Percentiles rank a stretch among this genome's conserved stretches.
Evolutionary conservation across 1,284 basidiomycete genomes (phyloP).

Genomic region (Sporisorium exsertum): DNA sequence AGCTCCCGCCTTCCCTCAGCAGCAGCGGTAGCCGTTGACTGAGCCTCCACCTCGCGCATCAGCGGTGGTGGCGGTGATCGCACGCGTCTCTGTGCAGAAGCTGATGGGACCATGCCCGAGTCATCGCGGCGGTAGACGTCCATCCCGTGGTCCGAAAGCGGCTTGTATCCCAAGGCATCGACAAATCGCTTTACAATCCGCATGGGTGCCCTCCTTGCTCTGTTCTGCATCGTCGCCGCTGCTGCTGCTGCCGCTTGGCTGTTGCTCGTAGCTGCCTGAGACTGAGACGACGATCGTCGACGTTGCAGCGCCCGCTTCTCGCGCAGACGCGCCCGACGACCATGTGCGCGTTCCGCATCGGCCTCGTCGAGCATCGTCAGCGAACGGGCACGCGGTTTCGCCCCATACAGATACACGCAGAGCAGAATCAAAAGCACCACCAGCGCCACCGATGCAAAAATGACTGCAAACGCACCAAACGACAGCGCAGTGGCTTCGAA

Average conservation of each 20-base stretch:
- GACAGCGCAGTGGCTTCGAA: conserved; percentile 19
- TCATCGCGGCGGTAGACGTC: conserved; percentile 11
- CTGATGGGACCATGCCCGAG: neutral
- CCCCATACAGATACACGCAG: conserved; percentile 40
- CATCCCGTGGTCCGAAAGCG: conserved; percentile 20
- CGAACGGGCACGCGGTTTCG: conserved; percentile 18
- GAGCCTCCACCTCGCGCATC: conserved; percentile 19
- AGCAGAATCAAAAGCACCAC: conserved; percentile 16
- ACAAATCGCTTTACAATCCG: conserved; percentile 9
- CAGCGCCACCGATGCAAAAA: conserved; percentile 36
- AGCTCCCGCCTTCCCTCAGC: conserved; percentile 36
- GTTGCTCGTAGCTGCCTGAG: conserved; percentile 7
- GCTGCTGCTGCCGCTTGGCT: neutral
- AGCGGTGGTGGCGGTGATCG: conserved; percentile 17
- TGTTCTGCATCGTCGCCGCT: neutral
- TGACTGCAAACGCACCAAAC: conserved; percentile 29
- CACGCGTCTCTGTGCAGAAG: neutral
- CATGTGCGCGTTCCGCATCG: conserved; percentile 23
- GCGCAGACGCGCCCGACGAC: conserved; percentile 6
- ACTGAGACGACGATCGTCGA: conserved; percentile 14
- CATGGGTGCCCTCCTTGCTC: conserved; percentile 5
- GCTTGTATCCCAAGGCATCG: conserved; percentile 28
- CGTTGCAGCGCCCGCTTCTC: conserved; percentile 26
- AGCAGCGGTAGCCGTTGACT: conserved; percentile 23
- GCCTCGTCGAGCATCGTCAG: conserved; percentile 27